A percentile compares a stretch with the other conserved stretches of the same genome.
Evolutionary conservation across 495 filamentous ascomycete genomes (phyloP).

Genomic region (Rusavskia elegans): DNA sequence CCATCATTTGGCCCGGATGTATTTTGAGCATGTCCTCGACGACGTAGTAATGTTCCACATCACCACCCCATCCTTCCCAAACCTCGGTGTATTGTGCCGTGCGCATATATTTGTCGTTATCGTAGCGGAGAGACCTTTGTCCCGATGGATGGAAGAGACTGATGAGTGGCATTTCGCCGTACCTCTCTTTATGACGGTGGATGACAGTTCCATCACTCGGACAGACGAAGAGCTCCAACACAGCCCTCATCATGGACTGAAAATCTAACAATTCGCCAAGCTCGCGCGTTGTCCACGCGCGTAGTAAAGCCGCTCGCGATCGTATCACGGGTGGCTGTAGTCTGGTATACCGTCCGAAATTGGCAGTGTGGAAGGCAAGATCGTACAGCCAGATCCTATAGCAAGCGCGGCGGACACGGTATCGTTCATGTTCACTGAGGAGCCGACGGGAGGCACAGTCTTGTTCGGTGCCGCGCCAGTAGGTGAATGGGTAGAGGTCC

Average conservation of each 20-base stretch:
- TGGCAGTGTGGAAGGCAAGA: constrained; percentile 36
- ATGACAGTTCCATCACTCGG: constrained; percentile 44
- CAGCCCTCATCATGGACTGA: constrained; percentile 30
- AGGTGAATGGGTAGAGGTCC: constrained; percentile 49
- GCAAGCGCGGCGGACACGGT: constrained; percentile 45
- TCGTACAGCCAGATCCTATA: constrained; percentile 56
- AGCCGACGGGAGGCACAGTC: constrained; percentile 46
- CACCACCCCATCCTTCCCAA: constrained; percentile 45
- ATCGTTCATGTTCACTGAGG: constrained; percentile 37
- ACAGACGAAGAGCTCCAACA: constrained; percentile 38
- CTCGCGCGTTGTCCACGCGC: constrained; percentile 37
- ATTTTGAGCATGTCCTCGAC: constrained; percentile 54
- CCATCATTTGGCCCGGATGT: constrained; percentile 40
- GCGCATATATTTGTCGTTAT: background rate
- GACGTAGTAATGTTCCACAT: constrained; percentile 45
- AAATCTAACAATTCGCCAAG: constrained; percentile 43
- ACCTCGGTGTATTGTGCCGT: constrained; percentile 23
- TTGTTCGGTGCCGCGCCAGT: constrained; percentile 35
- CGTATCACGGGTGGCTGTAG: constrained; percentile 24
- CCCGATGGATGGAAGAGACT: constrained; percentile 38
- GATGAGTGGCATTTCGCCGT: constrained; percentile 31
- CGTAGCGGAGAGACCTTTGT: constrained; percentile 17
- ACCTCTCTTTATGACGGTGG: constrained; percentile 39
- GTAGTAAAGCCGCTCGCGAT: constrained; percentile 36
- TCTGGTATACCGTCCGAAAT: constrained; percentile 32